Evolutionary conservation across 352 stramenopile species (phyloP).

Genomic region (Elongisporangium undulatum): DNA sequence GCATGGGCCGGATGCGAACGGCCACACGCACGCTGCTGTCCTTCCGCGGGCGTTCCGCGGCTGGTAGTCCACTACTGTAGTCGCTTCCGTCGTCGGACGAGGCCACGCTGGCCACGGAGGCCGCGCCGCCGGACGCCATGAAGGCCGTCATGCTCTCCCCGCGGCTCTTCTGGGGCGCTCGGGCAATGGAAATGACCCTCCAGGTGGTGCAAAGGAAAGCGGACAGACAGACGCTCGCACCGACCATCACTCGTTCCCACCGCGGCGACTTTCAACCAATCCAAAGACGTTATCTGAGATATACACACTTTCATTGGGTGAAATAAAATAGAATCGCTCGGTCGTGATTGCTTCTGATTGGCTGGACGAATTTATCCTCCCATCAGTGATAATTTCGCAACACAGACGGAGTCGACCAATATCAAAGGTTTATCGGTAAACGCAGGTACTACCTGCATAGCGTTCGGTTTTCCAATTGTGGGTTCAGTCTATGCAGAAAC

Average conservation of each 20-base stretch:
- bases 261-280: neutral
- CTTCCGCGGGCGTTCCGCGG: constrained; percentile 20
- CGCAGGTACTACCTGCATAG: neutral
- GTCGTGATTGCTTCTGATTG: neutral
- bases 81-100: constrained; percentile 16
- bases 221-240: neutral
- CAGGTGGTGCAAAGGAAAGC: neutral
- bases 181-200: neutral
- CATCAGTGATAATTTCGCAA: neutral
- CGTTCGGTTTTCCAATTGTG: neutral
- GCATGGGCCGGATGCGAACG: constrained; percentile 69
- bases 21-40: constrained; percentile 73
- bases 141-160: constrained; percentile 1
- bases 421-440: neutral
- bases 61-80: constrained; percentile 6
- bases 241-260: neutral
- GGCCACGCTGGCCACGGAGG: constrained; percentile 15
- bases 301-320: neutral
- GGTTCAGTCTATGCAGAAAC: neutral
- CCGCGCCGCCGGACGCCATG: constrained; percentile 1
- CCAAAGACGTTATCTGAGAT: neutral
- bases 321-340: neutral
- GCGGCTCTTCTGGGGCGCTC: neutral
- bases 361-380: neutral
- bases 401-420: constrained; percentile 1